These are phyloP conservation scores for Fraxinus sp. DNA, from an alignment of 305 asterid genomes.

Conservation along the genomic window DNA sequence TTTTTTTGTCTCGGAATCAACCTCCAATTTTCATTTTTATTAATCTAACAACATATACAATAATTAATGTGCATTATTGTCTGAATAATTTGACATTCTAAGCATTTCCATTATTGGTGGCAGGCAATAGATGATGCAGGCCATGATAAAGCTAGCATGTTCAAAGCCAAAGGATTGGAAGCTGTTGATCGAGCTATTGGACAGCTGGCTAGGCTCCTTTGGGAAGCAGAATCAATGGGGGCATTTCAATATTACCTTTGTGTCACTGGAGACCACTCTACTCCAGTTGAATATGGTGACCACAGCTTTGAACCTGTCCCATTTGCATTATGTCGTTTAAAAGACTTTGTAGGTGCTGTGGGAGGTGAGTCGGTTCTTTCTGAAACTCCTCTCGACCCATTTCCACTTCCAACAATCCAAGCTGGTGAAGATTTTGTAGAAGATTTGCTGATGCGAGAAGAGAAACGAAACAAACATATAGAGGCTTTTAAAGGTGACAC, in stretches of 20 bases:
- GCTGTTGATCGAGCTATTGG: constrained; percentile 86
- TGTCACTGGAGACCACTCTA: constrained; percentile 87
- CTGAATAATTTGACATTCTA: not conserved
- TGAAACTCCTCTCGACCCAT: constrained; percentile 63
- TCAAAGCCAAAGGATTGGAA: constrained; percentile 87
- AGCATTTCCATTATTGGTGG: not conserved
- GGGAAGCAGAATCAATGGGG: constrained; percentile 71
- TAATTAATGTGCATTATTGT: not conserved
- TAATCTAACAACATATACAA: not conserved
- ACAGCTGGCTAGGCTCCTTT: constrained; percentile 79
- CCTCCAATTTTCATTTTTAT: not conserved
- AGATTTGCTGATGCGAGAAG: constrained; percentile 30
- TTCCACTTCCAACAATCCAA: constrained; percentile 64
- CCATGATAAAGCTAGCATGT: constrained; percentile 86
- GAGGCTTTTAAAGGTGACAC: constrained; percentile 56
- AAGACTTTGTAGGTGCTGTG: constrained; percentile 66
- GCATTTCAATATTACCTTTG: constrained; percentile 61
- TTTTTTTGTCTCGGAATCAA: not conserved
- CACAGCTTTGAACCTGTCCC: constrained; percentile 99
- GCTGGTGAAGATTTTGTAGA: constrained; percentile 41
- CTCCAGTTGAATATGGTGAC: constrained; percentile 98
- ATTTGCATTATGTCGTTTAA: constrained; percentile 63
- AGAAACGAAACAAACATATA: constrained; percentile 25
- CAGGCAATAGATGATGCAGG: constrained; percentile 99
- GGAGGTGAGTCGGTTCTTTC: constrained; percentile 65